A percentile compares a stretch with the other conserved stretches of the same genome.
Conservation (phyloP, 2,329 filamentous ascomycete species). For the Ilyonectria destructans region DNA sequence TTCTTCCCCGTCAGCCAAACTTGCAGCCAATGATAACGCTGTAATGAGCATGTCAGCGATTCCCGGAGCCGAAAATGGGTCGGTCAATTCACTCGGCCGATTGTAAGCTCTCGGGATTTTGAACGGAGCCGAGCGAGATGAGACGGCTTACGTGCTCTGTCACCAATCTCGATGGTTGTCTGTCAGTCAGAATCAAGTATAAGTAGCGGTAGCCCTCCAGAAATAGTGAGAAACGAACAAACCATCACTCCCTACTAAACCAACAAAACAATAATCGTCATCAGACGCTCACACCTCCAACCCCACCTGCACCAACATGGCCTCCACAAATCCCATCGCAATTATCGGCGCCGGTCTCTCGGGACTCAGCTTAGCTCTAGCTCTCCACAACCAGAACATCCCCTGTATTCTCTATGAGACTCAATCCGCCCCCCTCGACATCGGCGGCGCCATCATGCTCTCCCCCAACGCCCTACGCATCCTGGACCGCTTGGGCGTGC, state of each 20-base stretch:
- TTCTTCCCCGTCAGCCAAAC: too few relatives aligned
- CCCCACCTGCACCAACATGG: slow-evolving; percentile 26
- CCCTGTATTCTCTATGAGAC: slow-evolving; percentile 67
- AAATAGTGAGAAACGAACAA: neutral
- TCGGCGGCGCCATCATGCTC: slow-evolving; percentile 72
- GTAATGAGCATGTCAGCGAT: neutral
- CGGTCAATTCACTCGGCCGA: slow-evolving; percentile 10
- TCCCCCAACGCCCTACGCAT: slow-evolving; percentile 72
- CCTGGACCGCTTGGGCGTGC: slow-evolving; percentile 66
- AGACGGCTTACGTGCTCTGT: neutral
- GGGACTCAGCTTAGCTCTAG: slow-evolving; percentile 70
- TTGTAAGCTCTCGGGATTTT: neutral
- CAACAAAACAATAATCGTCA: neutral
- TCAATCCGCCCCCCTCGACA: slow-evolving; percentile 60
- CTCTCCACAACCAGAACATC: slow-evolving; percentile 68
- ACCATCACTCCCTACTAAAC: neutral
- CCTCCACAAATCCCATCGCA: slow-evolving; percentile 41
- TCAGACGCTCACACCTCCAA: neutral
- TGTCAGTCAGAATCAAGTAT: neutral
- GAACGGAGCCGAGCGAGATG: too few relatives aligned
- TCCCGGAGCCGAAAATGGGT: neutral
- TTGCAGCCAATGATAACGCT: neutral
- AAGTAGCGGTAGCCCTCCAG: neutral
- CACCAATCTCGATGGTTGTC: neutral
- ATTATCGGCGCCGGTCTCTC: slow-evolving; percentile 58